Evolutionary conservation across 1,284 basidiomycete genomes (phyloP).

Genomic region (Malassezia dermatis): DNA sequence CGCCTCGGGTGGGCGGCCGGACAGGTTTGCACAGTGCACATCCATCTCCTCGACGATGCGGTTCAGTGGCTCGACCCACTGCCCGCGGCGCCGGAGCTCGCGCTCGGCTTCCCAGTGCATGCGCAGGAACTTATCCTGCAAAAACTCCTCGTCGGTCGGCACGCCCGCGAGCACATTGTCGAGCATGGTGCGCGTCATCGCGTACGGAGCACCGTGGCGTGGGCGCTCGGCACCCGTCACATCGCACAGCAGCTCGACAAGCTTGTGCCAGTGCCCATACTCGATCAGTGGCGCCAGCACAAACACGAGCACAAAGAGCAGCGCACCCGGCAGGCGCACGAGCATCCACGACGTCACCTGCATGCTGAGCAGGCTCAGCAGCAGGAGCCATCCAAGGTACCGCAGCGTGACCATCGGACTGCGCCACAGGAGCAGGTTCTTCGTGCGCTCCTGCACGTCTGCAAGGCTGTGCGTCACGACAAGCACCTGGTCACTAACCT

Average conservation of each 20-base stretch:
- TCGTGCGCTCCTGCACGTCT: slow-evolving; percentile 22
- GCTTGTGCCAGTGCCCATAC: slow-evolving; percentile 15
- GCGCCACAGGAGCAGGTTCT: slow-evolving; percentile 25
- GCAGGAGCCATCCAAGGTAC: slow-evolving; percentile 15
- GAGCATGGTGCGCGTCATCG: slow-evolving; percentile 11
- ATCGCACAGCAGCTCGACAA: not conserved
- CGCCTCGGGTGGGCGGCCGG: not conserved
- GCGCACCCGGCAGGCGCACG: slow-evolving; percentile 13
- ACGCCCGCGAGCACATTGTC: slow-evolving; percentile 21
- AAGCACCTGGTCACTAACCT: slow-evolving; percentile 16
- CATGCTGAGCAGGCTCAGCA: slow-evolving; percentile 14
- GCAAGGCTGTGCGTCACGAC: slow-evolving; percentile 17
- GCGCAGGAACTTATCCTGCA: not conserved
- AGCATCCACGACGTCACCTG: slow-evolving; percentile 18
- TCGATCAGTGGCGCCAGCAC: slow-evolving; percentile 22
- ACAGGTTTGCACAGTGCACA: not conserved
- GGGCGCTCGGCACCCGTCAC: not conserved
- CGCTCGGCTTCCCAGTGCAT: slow-evolving; percentile 18
- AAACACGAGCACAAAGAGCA: slow-evolving; percentile 19
- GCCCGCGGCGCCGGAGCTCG: slow-evolving; percentile 11
- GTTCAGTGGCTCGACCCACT: slow-evolving; percentile 7
- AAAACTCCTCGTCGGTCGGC: slow-evolving; percentile 24
- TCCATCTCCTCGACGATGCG: slow-evolving; percentile 12
- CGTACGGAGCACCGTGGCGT: not conserved
- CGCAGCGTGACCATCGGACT: slow-evolving; percentile 18